Base-by-base conservation (phyloP, 2,329 filamentous ascomycete species). In the Diaporthe nobilis region DNA sequence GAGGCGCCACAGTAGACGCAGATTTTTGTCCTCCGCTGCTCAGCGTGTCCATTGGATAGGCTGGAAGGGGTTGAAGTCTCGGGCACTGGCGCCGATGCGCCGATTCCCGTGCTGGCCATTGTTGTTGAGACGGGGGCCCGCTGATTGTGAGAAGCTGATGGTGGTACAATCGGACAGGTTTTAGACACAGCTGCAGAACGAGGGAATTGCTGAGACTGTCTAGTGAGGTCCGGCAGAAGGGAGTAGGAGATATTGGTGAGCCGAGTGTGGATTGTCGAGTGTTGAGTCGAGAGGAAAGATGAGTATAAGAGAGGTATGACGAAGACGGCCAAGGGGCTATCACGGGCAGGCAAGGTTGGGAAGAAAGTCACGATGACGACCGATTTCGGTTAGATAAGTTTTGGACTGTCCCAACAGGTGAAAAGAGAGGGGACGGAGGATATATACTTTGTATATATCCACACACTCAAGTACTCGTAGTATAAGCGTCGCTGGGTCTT, bases 1-100 rank as follows among this genome's bases (percentile, higher is more conserved):
- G 91, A 93, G 71, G 97, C 92, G 82, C 96, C 97, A 87, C 97
- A 98, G 90, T 98, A 98, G 79, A 98, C 96, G 84, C 95, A 98
- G 83, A 98, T 93, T 78, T 94, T 94, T 76, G 93, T 86, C 77
- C 84, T 86, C 70, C 84, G 81, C 42, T 80, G 80, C 77, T 81
- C 80, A 77, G 83, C 82, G 72, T 80, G 74, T 77, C 79, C 80
- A 73, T 80, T 77, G 77, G 67, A 77, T 12, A 37, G 61, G 31
- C 81, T 74, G 67, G 76, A 73, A 51, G 83, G 80, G 2, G 83
- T 84, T n/a, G 80, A 77, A 17, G 81, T 81, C 75, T 81, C 77
- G 12, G 81, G 79, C 77, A 79, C 77, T n/a, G 84, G 83, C 28
- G 85, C 85, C 49, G 80, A 82, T 77, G 83, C 84, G 79, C 83